Conservation (phyloP, 1,139 yeast genomes). For the Blastobotrys serpentis region DNA sequence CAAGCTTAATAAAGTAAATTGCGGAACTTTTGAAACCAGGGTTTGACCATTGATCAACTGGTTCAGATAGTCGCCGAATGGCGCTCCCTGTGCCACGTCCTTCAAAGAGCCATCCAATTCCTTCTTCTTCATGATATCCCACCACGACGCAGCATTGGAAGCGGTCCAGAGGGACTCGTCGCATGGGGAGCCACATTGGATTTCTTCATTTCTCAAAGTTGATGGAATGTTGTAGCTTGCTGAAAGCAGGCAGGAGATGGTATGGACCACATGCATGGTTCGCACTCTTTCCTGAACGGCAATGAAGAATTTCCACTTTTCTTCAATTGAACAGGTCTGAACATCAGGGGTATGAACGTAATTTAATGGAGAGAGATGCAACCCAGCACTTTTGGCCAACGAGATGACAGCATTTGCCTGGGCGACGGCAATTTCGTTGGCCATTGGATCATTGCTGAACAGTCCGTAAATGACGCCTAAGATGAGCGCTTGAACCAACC, state of each 20-base stretch:
- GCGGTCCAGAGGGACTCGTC: conserved; percentile 72
- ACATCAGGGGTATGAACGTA: conserved; percentile 37
- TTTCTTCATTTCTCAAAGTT: conserved; percentile 54
- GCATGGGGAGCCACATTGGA: conserved; percentile 76
- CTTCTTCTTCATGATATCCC: conserved; percentile 33
- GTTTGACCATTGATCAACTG: conserved; percentile 34
- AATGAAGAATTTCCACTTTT: conserved; percentile 72
- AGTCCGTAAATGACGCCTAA: conserved; percentile 79
- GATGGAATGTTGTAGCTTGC: conserved; percentile 65
- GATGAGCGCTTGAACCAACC: conserved; percentile 85
- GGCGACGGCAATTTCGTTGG: conserved; percentile 70
- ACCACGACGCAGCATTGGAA: conserved; percentile 60
- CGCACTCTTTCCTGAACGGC: conserved; percentile 82
- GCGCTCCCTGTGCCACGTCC: conserved; percentile 32
- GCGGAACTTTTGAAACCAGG: conserved; percentile 37
- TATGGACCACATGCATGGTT: conserved; percentile 75
- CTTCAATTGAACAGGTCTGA: conserved; percentile 44
- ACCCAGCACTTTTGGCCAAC: conserved; percentile 70
- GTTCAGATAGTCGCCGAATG: conserved; percentile 30
- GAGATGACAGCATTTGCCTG: conserved; percentile 79
- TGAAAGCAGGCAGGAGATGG: conserved; percentile 68
- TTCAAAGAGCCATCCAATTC: conserved; percentile 30
- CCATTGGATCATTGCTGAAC: conserved; percentile 71
- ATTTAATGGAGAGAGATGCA: conserved; percentile 57
- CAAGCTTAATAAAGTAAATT: conserved; percentile 57